Percentiles rank a stretch among this genome's conserved stretches.
phyloP scores from a whole-genome alignment of 495 filamentous ascomycete species.

The Cercophora sp. region DNA sequence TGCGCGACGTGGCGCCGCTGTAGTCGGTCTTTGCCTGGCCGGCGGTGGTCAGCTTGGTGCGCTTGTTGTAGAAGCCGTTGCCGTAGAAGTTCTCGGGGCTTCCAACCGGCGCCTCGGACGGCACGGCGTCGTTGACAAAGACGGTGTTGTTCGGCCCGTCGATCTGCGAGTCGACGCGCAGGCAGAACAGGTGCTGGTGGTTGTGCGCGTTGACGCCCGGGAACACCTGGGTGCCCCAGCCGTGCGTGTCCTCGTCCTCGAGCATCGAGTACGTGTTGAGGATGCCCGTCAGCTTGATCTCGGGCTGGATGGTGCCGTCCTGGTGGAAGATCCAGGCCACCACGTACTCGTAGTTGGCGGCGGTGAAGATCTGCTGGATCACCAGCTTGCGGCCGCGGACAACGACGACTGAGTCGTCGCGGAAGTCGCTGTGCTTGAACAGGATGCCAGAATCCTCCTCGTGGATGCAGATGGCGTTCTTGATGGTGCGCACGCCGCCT shows the following conservation, averaged over 20 bases:
- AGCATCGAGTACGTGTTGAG: conserved; percentile 88
- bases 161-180: conserved; percentile 84
- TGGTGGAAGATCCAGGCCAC: conserved; percentile 91
- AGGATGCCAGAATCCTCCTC: conserved; percentile 92
- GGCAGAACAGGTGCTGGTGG: conserved; percentile 94
- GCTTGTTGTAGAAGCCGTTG: conserved; percentile 91
- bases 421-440: conserved; percentile 96
- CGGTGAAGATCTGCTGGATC: conserved; percentile 91
- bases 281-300: conserved; percentile 94
- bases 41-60: conserved; percentile 73
- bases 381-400: conserved; percentile 85
- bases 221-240: conserved; percentile 89
- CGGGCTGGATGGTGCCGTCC: conserved; percentile 88
- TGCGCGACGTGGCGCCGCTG: conserved; percentile 69
- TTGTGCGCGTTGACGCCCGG: conserved; percentile 60
- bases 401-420: conserved; percentile 81
- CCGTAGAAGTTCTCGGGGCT: conserved; percentile 83
- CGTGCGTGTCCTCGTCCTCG: conserved; percentile 76
- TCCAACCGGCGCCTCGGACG: conserved; percentile 65
- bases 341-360: conserved; percentile 97
- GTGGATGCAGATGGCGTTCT: conserved; percentile 96
- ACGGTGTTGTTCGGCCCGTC: conserved; percentile 85
- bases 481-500: conserved; percentile 72
- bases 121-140: conserved; percentile 72
- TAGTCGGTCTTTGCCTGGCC: conserved; percentile 76